Conservation (phyloP, 169 alveolate species). For the Neospora caninum region DNA sequence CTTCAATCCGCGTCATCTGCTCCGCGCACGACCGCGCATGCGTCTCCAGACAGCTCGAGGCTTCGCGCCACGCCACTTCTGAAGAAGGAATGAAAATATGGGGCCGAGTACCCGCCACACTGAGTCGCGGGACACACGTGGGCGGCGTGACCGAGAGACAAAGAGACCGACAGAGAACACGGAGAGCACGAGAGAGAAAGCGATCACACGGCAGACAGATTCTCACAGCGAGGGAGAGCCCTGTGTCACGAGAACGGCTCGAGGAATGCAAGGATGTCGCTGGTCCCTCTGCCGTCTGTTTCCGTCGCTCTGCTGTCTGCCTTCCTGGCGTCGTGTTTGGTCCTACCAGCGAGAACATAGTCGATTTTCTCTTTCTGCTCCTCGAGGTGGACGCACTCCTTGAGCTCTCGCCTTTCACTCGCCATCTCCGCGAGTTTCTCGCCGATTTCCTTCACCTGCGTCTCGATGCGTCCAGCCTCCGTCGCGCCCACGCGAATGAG, state of each 20-base stretch:
- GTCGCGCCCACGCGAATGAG: not conserved
- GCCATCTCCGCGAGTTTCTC: not conserved
- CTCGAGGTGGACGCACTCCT: not conserved
- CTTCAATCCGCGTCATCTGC: not conserved
- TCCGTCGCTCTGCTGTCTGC: not conserved
- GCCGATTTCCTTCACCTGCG: not conserved
- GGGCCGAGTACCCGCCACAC: not conserved
- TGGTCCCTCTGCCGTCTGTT: not conserved
- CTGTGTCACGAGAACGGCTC: too few species aligned
- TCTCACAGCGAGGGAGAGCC: too few species aligned
- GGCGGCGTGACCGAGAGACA: too few species aligned
- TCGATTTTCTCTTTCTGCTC: not conserved
- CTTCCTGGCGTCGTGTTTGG: not conserved
- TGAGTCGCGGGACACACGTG: not conserved
- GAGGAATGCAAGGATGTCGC: too few species aligned
- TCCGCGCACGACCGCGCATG: not conserved
- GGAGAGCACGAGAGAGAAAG: too few species aligned
- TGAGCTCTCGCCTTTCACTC: not conserved
- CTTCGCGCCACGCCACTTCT: not conserved
- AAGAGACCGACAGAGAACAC: too few species aligned
- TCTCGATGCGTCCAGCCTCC: not conserved
- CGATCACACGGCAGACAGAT: too few species aligned
- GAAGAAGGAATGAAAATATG: not conserved
- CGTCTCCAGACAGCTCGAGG: not conserved
- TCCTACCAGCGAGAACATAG: not conserved